A percentile compares a stretch with the other conserved stretches of the same genome.
These are phyloP conservation scores for Helicocarpus griseus DNA, from an alignment of 2,329 filamentous ascomycete species.

Conservation along the genomic window DNA sequence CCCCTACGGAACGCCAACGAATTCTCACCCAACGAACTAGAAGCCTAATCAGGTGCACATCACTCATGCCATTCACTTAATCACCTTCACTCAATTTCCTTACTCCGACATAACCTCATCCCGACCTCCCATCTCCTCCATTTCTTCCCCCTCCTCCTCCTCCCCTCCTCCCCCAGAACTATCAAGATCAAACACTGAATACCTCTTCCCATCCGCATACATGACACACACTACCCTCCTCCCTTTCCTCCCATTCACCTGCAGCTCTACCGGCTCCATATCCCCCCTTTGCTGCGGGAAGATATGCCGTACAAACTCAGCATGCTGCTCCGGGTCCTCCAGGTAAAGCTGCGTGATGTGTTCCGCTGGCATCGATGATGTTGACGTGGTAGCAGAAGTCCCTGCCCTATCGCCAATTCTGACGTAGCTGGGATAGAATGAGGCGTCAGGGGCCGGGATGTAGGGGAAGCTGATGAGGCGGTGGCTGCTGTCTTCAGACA, in stretches of 20 bases:
- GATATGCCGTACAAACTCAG: conserved; percentile 32
- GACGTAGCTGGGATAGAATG: conserved; percentile 11
- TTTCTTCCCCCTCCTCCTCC: conserved; percentile 16
- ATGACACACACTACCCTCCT: conserved; percentile 46
- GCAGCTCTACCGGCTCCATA: conserved; percentile 37
- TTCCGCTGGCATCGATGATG: conserved; percentile 1
- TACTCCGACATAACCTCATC: neutral
- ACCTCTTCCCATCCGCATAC: conserved; percentile 44
- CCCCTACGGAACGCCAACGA: too few species aligned
- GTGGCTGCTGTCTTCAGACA: conserved; percentile 27
- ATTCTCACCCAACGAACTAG: too few species aligned
- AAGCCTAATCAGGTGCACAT: too few species aligned
- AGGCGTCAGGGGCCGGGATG: conserved; percentile 12
- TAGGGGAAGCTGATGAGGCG: conserved; percentile 28
- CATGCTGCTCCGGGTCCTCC: conserved; percentile 13
- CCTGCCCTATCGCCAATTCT: conserved; percentile 12
- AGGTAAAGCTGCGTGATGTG: conserved; percentile 8
- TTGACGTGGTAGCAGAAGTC: conserved; percentile 3
- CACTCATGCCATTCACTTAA: too few species aligned
- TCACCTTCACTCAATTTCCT: too few species aligned
- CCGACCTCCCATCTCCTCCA: conserved; percentile 7
- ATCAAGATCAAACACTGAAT: conserved; percentile 48
- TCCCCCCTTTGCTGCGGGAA: conserved; percentile 40
- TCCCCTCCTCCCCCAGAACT: conserved; percentile 25
- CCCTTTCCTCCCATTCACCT: conserved; percentile 47